phyloP scores from a whole-genome alignment of 495 filamentous ascomycete genomes.

The Massariosphaeria phaeospora region DNA sequence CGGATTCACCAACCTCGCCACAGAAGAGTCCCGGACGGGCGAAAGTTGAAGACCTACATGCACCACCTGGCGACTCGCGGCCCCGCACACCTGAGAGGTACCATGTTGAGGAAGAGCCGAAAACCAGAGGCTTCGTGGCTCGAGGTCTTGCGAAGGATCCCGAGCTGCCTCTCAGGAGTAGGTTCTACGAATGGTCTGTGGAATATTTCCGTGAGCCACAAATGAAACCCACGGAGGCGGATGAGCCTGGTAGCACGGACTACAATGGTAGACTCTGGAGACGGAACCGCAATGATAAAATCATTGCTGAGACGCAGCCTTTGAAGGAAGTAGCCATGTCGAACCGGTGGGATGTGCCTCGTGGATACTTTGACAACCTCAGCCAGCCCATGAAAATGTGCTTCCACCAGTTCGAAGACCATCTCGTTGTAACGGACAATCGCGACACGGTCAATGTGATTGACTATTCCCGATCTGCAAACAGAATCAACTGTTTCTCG shows the following conservation, averaged over 20 bases:
- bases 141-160: slow-evolving; percentile 53
- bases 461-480: slow-evolving; percentile 74
- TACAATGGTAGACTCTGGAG: slow-evolving; percentile 96
- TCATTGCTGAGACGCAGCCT: slow-evolving; percentile 84
- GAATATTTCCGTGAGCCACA: slow-evolving; percentile 99
- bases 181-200: slow-evolving; percentile 90
- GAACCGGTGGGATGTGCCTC: slow-evolving; percentile 74
- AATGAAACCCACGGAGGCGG: slow-evolving; percentile 92
- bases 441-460: slow-evolving; percentile 79
- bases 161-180: slow-evolving; percentile 68
- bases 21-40: slow-evolving; percentile 32
- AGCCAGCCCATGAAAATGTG: slow-evolving; percentile 86
- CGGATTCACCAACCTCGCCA: slow-evolving; percentile 33
- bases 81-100: slow-evolving; percentile 61
- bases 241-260: slow-evolving; percentile 94
- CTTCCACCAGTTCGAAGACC: slow-evolving; percentile 97
- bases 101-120: slow-evolving; percentile 68
- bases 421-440: slow-evolving; percentile 90
- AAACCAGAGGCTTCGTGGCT: slow-evolving; percentile 64
- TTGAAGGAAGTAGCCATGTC: slow-evolving; percentile 81
- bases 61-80: slow-evolving; percentile 70
- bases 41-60: slow-evolving; percentile 64
- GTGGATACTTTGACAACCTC: slow-evolving; percentile 75
- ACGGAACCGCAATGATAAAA: slow-evolving; percentile 84
- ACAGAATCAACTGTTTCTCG: slow-evolving; percentile 74